A percentile compares a stretch with the other conserved stretches of the same genome.
Evolutionary conservation across 192 early-diverging fungal species (phyloP).

Genomic region (Gonapodya sp.): DNA sequence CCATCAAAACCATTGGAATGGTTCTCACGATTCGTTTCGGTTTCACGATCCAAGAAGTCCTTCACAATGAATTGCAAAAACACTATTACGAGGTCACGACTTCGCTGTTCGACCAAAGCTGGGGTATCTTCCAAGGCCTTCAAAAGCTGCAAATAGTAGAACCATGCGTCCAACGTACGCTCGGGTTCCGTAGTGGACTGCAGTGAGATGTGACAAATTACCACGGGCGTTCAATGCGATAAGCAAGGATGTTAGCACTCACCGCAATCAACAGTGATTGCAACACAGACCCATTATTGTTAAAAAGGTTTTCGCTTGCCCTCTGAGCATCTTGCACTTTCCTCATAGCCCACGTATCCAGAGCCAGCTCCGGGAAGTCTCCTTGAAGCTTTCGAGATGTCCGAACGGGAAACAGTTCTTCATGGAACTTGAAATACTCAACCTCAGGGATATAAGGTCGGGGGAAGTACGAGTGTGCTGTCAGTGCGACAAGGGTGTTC

Average conservation of each 20-base stretch:
- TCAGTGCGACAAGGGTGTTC: background rate
- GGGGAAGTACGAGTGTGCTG: background rate
- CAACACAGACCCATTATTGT: background rate
- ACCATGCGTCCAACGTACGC: background rate
- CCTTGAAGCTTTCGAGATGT: background rate
- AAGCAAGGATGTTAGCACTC: background rate
- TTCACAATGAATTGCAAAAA: constrained; percentile 53
- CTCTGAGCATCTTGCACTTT: background rate
- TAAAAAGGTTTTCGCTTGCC: background rate
- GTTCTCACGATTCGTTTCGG: constrained; percentile 29
- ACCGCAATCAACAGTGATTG: background rate
- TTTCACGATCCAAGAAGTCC: constrained; percentile 33
- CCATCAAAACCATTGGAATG: constrained; percentile 20
- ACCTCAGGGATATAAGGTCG: background rate
- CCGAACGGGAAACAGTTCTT: background rate
- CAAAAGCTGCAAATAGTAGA: constrained; percentile 11
- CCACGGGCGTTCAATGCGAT: background rate
- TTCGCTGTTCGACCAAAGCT: constrained; percentile 50
- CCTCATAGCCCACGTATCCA: background rate
- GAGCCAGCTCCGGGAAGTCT: background rate
- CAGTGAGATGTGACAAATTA: background rate
- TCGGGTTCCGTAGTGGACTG: background rate
- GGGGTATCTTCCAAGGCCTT: constrained; percentile 23
- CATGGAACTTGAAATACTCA: background rate
- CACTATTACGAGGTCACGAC: constrained; percentile 44